phyloP scores from a whole-genome alignment of 2,329 filamentous ascomycete genomes.

The Aspergillaceae sp. region DNA sequence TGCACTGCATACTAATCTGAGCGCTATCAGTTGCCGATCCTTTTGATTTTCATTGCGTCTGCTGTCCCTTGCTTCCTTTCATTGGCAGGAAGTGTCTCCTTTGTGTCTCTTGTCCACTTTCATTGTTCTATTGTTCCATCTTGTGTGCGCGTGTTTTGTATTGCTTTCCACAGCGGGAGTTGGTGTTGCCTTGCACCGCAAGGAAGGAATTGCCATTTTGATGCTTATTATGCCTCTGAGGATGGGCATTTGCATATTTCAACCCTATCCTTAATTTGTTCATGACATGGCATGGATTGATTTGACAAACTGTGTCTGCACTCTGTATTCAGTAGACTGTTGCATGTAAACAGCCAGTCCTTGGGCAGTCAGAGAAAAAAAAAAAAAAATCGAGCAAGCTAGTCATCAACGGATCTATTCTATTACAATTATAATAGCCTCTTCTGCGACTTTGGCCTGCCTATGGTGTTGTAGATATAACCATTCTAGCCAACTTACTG shows the following conservation, averaged over 20 bases:
- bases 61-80: slow-evolving; percentile 7
- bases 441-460: too few relatives aligned
- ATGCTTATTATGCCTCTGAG: neutral
- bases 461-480: too few relatives aligned
- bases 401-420: too few relatives aligned
- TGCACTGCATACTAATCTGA: slow-evolving; percentile 27
- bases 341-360: too few relatives aligned
- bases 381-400: too few relatives aligned
- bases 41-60: slow-evolving; percentile 6
- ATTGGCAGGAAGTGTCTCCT: slow-evolving; percentile 9
- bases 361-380: too few relatives aligned
- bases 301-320: too few relatives aligned
- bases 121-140: neutral
- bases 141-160: neutral
- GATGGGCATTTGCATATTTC: neutral
- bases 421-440: too few relatives aligned
- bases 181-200: slow-evolving; percentile 16
- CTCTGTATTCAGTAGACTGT: too few relatives aligned
- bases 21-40: slow-evolving; percentile 10
- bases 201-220: neutral
- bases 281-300: too few relatives aligned
- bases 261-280: too few relatives aligned
- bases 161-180: slow-evolving; percentile 27
- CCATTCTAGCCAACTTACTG: too few relatives aligned
- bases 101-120: slow-evolving; percentile 7